Conservation (phyloP, 164 flowering plant genomes). For the Vitis cinerea region DNA sequence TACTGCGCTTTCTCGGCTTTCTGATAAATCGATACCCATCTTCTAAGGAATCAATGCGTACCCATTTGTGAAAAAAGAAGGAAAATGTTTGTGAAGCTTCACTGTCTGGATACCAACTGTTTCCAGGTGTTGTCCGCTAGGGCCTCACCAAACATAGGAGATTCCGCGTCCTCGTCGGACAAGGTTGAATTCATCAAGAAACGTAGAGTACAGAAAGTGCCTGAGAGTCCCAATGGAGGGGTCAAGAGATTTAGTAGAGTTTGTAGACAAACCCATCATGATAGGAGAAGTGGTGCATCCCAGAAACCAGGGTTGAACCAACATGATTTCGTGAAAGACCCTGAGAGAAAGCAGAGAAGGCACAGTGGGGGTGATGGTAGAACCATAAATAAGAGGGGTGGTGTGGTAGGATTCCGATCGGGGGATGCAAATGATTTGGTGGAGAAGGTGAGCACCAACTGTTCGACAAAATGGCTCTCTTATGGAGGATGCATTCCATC, state of each 20-base stretch:
- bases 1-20: too few relatives aligned
- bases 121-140: constrained; percentile 24
- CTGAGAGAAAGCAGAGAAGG: constrained; percentile 8
- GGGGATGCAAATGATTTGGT: constrained; percentile 7
- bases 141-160: constrained; percentile 8
- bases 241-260: constrained; percentile 16
- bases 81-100: constrained; percentile 35
- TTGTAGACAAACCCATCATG: constrained; percentile 13
- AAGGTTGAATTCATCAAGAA: constrained; percentile 20
- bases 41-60: background rate
- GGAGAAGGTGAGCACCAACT: constrained; percentile 37
- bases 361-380: constrained; percentile 2
- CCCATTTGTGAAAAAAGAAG: background rate
- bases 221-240: constrained; percentile 17
- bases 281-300: constrained; percentile 6
- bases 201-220: constrained; percentile 13
- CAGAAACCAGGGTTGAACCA: constrained; percentile 7
- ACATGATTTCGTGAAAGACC: constrained; percentile 14
- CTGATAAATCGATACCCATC: too few relatives aligned
- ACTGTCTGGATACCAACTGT: constrained; percentile 24
- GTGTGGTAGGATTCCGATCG: constrained; percentile 6
- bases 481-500: constrained; percentile 80
- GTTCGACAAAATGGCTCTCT: constrained; percentile 58
- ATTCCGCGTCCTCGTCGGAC: constrained; percentile 14
- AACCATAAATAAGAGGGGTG: constrained; percentile 8